These are phyloP conservation scores for Guillardia theta DNA, from an alignment of 78 protist species.

Conservation along the genomic window DNA sequence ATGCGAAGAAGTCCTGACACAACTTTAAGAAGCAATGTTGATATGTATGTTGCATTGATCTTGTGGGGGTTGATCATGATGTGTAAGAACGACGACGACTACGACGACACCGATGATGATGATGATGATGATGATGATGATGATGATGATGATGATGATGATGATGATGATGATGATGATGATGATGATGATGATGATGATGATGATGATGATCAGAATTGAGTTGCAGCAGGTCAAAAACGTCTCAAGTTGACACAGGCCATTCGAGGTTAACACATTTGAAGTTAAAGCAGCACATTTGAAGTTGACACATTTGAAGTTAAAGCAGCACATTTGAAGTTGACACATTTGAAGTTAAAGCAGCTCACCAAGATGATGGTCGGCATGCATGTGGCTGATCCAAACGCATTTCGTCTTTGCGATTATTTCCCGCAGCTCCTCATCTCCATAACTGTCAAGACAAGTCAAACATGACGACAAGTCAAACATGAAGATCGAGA, in stretches of 20 bases:
- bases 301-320: neutral
- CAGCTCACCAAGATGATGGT: conserved; percentile 93
- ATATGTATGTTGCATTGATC: neutral
- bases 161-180: neutral
- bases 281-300: neutral
- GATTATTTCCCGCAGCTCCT: too few species aligned
- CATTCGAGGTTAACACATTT: neutral
- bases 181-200: neutral
- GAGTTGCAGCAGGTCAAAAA: neutral
- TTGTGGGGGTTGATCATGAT: neutral
- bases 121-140: neutral
- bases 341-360: too few species aligned
- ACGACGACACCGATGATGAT: neutral
- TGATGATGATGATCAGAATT: neutral
- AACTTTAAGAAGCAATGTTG: neutral
- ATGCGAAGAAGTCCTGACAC: neutral
- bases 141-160: neutral
- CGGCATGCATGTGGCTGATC: conserved; percentile 97
- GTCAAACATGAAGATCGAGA: too few species aligned
- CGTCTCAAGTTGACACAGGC: neutral
- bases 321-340: neutral
- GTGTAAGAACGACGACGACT: neutral
- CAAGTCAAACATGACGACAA: too few species aligned
- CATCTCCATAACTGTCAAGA: too few species aligned
- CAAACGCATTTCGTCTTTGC: conserved; percentile 58